Base-by-base conservation (phyloP, 2,329 filamentous ascomycete species). In the Incumbomyces lentus region DNA sequence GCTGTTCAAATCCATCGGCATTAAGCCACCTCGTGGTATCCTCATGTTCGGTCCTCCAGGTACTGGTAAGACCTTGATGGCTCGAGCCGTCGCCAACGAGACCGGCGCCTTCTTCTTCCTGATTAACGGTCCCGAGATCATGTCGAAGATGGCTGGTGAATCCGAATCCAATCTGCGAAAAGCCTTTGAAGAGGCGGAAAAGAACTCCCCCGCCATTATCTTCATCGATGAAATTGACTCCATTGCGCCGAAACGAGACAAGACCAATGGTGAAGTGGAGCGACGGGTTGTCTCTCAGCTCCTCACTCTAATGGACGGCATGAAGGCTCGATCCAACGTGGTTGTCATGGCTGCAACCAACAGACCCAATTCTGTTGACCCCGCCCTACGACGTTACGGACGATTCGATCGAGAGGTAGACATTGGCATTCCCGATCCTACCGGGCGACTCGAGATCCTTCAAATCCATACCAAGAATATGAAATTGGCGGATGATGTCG, bases 391-490 rank as follows among this genome's bases (percentile, higher is more conserved):
- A 71, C 90, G 92, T 68, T 96, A 95, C 70, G 92, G 92, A 54
- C 92, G 92, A 69, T 96, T 98, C 74, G 92, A 98, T 67, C 92
- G 92, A 67, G 92, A 96, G 69, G 90, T 98, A 55, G 92, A 98
- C 64, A 95, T 98, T 62, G 89, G 90, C 62, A 94, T 96, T 57
- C 92, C 92, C 45, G 92, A 96, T 72, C 92, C 92, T 43, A 96
- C 90, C 60, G 92, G 92, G 54, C 92, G 92, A 78, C 84, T 98
- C 32, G 92, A 98, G 77, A 96, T 98, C 63, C 82, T 98, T 51
- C 87, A 94, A 70, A 98, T 98, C 58, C 92, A 98, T 78, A 98
- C 92, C 69, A 98, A 98, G 84, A 98, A 98, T 79, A 98, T 98
- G 92, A 98, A 98, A 77, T 80, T 98, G 52, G 88, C 71, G 50